These are phyloP conservation scores for Daldinia vernicosa DNA, from an alignment of 495 filamentous ascomycete species.

Conservation along the genomic window DNA sequence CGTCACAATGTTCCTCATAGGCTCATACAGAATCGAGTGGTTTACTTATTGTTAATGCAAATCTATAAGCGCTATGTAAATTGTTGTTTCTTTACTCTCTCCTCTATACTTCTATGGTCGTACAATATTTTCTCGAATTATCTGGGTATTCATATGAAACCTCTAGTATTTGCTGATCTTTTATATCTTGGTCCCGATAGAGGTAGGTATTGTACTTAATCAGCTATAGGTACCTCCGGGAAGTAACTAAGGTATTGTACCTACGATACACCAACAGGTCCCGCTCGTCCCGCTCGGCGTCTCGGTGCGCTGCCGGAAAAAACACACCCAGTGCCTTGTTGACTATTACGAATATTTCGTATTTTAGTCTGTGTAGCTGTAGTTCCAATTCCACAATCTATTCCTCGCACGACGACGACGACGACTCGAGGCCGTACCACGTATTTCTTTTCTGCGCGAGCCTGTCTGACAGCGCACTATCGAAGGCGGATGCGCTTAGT, in stretches of 20 bases:
- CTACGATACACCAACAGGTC: background rate
- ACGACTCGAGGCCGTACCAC: slow-evolving; percentile 28
- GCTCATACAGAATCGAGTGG: no score
- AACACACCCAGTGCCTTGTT: background rate
- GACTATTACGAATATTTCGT: background rate
- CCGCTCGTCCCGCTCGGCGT: background rate
- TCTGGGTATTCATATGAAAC: no score
- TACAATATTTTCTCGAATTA: no score
- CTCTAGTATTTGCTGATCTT: no score
- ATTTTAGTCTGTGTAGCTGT: background rate
- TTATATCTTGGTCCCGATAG: no score
- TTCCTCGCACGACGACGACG: slow-evolving; percentile 12
- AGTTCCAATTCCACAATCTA: background rate
- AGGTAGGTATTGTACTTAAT: no score
- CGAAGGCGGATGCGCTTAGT: slow-evolving; percentile 30
- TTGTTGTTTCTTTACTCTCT: no score
- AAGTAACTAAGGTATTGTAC: background rate
- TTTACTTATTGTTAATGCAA: no score
- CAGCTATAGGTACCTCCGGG: no score
- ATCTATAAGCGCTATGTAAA: no score
- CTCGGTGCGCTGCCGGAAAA: slow-evolving; percentile 2
- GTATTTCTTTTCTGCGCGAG: slow-evolving; percentile 21
- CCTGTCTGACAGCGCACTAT: slow-evolving; percentile 36
- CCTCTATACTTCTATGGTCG: no score
- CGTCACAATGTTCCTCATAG: background rate